Percentiles rank a stretch among this genome's conserved stretches.
phyloP scores from a whole-genome alignment of 2,329 filamentous ascomycete species.

The Myriangium duriaei region DNA sequence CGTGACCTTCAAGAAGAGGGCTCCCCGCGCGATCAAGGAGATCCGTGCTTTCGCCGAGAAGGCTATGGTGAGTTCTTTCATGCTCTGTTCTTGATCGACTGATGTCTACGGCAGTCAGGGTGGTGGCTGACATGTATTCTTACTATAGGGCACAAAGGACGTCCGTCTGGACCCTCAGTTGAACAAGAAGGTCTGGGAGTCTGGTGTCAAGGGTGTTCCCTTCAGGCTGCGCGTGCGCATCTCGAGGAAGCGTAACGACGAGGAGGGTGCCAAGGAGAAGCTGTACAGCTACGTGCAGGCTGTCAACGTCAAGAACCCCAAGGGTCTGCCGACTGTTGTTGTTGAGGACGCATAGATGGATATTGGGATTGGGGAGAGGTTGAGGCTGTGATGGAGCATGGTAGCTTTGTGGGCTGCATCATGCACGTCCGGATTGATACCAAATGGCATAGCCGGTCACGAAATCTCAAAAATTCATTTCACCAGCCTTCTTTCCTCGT shows the following conservation, averaged over 20 bases:
- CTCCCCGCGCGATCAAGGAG: conserved; percentile 98
- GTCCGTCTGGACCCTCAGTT: conserved; percentile 96
- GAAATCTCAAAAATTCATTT: background rate
- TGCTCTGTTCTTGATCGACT: conserved; percentile 4
- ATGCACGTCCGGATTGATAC: background rate
- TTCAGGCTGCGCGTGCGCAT: conserved; percentile 97
- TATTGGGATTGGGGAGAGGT: background rate
- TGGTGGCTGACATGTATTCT: conserved; percentile 5
- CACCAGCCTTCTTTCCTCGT: too few species aligned
- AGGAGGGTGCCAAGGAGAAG: conserved; percentile 99
- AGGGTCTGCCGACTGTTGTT: conserved; percentile 87
- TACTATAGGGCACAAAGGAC: conserved; percentile 73
- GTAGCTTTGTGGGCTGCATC: background rate
- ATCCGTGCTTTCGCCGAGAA: conserved; percentile 87
- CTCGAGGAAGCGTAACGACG: conserved; percentile 99
- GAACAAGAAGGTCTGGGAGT: conserved; percentile 99
- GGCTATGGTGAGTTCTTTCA: conserved; percentile 85
- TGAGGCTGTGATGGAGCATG: background rate
- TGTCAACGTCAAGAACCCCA: conserved; percentile 98
- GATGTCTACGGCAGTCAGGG: too few species aligned
- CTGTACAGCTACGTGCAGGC: conserved; percentile 99
- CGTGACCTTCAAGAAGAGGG: conserved; percentile 98
- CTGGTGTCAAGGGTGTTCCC: conserved; percentile 95
- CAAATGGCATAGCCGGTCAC: background rate
- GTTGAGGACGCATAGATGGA: conserved; percentile 52